A percentile compares a stretch with the other conserved stretches of the same genome.
phyloP scores from a whole-genome alignment of 2,329 filamentous ascomycete species.

The Colletotrichum neosansevieriae region DNA sequence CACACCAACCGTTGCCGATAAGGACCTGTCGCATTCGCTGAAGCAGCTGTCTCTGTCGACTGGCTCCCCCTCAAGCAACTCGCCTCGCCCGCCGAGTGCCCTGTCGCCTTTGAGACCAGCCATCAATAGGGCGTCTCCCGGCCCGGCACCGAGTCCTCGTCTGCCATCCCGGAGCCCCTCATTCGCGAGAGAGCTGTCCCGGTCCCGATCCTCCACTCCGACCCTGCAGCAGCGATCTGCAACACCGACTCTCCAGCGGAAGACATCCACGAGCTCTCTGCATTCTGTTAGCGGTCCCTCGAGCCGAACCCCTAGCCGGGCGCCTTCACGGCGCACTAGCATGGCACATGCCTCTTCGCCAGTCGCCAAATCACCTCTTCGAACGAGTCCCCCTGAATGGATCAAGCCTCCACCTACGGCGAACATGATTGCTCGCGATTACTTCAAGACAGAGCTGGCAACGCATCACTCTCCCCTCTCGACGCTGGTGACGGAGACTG shows the following conservation, averaged over 20 bases:
- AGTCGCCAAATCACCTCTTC: conserved; percentile 53
- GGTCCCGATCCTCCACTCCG: conserved; percentile 58
- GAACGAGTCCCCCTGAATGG: conserved; percentile 50
- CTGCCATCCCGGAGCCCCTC: conserved; percentile 58
- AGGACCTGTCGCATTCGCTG: conserved; percentile 56
- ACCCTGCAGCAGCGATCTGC: conserved; percentile 55
- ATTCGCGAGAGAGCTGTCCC: conserved; percentile 54
- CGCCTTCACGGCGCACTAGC: conserved; percentile 62
- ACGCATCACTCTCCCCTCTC: conserved; percentile 65
- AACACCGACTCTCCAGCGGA: conserved; percentile 65
- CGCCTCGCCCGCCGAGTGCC: conserved; percentile 46
- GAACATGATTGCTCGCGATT: conserved; percentile 71
- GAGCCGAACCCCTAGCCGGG: conserved; percentile 47
- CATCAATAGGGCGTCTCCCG: conserved; percentile 50
- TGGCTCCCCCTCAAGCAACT: conserved; percentile 44
- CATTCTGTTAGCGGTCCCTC: conserved; percentile 58
- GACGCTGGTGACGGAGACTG: conserved; percentile 66
- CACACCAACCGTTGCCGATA: conserved; percentile 47
- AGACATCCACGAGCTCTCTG: conserved; percentile 69
- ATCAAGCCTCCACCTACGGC: conserved; percentile 60
- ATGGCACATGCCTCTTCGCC: conserved; percentile 60
- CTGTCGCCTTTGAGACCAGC: conserved; percentile 53
- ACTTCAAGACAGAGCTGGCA: conserved; percentile 78
- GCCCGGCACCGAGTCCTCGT: conserved; percentile 52
- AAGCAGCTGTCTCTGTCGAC: conserved; percentile 58